Percentiles rank a stretch among this genome's conserved stretches.
Conservation (phyloP, 768 basidiomycete genomes). For the Fibroporia radiculosa region DNA sequence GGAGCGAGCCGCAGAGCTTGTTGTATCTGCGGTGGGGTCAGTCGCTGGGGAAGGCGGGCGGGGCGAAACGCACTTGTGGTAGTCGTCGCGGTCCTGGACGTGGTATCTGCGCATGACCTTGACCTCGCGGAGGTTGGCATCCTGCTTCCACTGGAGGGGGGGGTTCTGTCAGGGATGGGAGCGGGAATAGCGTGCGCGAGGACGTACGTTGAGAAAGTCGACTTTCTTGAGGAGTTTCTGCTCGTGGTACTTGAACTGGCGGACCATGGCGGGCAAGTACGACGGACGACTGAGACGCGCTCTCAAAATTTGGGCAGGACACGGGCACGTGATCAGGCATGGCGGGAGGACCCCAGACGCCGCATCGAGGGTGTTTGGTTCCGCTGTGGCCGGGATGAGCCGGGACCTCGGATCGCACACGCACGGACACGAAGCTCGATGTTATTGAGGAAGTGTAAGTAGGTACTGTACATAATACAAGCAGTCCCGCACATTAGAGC, state of each 20-base stretch:
- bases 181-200: background rate
- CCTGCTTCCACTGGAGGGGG: constrained; percentile 82
- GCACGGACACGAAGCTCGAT: too few species aligned
- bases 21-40: constrained; percentile 59
- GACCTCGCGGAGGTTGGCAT: constrained; percentile 84
- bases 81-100: constrained; percentile 90
- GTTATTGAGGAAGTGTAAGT: too few species aligned
- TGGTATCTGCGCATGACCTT: constrained; percentile 95
- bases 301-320: background rate
- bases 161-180: background rate
- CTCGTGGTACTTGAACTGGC: constrained; percentile 95
- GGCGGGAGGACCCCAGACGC: too few species aligned
- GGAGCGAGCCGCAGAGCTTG: constrained; percentile 83
- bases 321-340: background rate
- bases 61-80: constrained; percentile 59
- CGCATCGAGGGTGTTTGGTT: too few species aligned
- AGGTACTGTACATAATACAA: too few species aligned
- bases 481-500: too few species aligned
- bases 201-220: constrained; percentile 84
- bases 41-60: constrained; percentile 3
- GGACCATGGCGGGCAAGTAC: constrained; percentile 74
- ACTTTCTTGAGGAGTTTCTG: constrained; percentile 93
- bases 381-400: too few species aligned
- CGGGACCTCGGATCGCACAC: too few species aligned
- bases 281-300: background rate